Percentiles rank a stretch among this genome's conserved stretches.
Evolutionary conservation across 257 asterid genomes (phyloP).

Genomic region (Solanum phureja): DNA sequence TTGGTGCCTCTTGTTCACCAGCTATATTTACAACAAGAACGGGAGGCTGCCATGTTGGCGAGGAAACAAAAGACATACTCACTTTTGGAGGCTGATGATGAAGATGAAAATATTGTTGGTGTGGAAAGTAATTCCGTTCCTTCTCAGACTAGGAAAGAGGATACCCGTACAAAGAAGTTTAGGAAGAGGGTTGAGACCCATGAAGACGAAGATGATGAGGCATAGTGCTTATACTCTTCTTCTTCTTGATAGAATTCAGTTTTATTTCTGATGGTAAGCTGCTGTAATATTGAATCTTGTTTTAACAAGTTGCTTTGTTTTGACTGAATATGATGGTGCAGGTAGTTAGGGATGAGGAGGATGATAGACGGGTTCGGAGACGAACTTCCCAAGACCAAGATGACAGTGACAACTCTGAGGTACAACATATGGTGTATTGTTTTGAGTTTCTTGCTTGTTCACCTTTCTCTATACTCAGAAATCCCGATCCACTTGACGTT

Average conservation of each 20-base stretch:
- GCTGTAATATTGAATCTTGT: conserved; percentile 7
- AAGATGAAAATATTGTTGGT: conserved; percentile 15
- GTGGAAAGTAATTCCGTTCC: conserved; percentile 9
- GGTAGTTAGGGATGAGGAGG: conserved; percentile 25
- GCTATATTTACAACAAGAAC: conserved; percentile 65
- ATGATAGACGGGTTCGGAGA: conserved; percentile 54
- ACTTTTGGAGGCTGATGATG: conserved; percentile 74
- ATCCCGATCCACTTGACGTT: background rate
- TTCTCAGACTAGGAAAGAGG: conserved; percentile 40
- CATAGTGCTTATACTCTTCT: conserved; percentile 18
- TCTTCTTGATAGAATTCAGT: conserved; percentile 17
- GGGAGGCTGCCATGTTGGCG: conserved; percentile 58
- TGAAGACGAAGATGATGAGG: conserved; percentile 75
- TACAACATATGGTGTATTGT: conserved; percentile 6
- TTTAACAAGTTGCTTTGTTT: conserved; percentile 13
- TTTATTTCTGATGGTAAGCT: conserved; percentile 17
- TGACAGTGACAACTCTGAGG: conserved; percentile 54
- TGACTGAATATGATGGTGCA: conserved; percentile 25
- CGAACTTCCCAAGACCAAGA: conserved; percentile 44
- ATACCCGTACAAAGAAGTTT: conserved; percentile 47
- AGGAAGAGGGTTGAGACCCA: conserved; percentile 66
- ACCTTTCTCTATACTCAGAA: background rate
- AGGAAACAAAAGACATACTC: conserved; percentile 61
- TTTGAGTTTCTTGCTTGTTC: background rate
- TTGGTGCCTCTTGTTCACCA: conserved; percentile 11